phyloP scores from a whole-genome alignment of 176 grass and related monocot species.

The Juncus effusus region DNA sequence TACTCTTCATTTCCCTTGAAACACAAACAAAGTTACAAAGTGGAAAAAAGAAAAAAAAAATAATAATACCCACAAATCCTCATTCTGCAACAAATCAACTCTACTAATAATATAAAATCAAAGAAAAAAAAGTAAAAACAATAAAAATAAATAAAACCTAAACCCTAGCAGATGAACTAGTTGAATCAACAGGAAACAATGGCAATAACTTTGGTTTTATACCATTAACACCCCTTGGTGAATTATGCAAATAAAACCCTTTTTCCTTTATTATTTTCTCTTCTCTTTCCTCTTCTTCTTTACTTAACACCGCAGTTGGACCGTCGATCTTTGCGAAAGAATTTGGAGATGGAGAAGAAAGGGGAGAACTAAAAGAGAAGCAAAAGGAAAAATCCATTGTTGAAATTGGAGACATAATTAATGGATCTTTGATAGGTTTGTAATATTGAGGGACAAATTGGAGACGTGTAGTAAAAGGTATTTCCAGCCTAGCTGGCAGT shows the following conservation, averaged over 20 bases:
- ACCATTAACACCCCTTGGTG: slow-evolving; percentile 31
- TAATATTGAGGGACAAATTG: slow-evolving; percentile 33
- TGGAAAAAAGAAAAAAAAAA: too few species aligned
- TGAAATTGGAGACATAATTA: slow-evolving; percentile 55
- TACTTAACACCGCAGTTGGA: slow-evolving; percentile 36
- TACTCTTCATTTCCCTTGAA: too few species aligned
- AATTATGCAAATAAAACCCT: slow-evolving; percentile 70
- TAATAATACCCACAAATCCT: too few species aligned
- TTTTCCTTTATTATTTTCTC: slow-evolving; percentile 77
- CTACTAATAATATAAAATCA: too few species aligned
- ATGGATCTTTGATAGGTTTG: slow-evolving; percentile 8
- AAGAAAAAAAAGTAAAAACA: background rate
- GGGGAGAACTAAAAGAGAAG: slow-evolving; percentile 16
- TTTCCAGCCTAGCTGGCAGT: slow-evolving; percentile 46
- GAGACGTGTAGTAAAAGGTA: slow-evolving; percentile 32
- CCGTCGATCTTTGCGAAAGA: slow-evolving; percentile 1
- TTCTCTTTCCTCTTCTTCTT: slow-evolving; percentile 60
- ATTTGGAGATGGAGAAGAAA: slow-evolving; percentile 9
- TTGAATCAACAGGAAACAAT: slow-evolving; percentile 61
- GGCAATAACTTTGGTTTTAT: slow-evolving; percentile 55
- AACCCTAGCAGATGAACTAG: background rate
- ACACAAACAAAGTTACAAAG: too few species aligned
- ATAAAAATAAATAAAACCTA: background rate
- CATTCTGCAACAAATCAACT: background rate
- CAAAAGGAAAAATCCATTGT: slow-evolving; percentile 45